Conservation (phyloP, 2,329 filamentous ascomycete species). For the Sporothrix sp. region DNA sequence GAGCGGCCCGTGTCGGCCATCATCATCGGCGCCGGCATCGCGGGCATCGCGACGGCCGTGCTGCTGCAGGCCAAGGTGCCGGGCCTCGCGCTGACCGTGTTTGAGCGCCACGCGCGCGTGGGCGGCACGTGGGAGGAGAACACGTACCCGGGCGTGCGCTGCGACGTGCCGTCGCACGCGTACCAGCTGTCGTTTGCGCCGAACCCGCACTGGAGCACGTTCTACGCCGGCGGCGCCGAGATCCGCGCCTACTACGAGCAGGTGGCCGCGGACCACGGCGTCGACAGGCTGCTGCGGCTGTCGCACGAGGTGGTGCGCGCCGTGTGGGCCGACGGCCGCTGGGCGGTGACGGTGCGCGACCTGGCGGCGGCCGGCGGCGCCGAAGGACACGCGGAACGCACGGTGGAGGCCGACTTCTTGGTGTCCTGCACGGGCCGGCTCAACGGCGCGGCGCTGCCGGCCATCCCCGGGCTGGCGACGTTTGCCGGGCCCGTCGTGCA, state of each 20-base stretch:
- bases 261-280: background rate
- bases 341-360: background rate
- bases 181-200: slow-evolving; percentile 18
- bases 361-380: no score
- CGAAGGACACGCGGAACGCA: background rate
- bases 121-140: slow-evolving; percentile 28
- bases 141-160: slow-evolving; percentile 35
- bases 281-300: slow-evolving; percentile 4
- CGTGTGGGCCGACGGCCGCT: background rate
- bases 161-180: slow-evolving; percentile 18
- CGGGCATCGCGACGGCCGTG: slow-evolving; percentile 29
- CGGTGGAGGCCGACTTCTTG: background rate
- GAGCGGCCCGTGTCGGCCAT: slow-evolving; percentile 4
- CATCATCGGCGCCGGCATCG: slow-evolving; percentile 39
- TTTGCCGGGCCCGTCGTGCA: slow-evolving; percentile 1
- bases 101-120: slow-evolving; percentile 3
- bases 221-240: slow-evolving; percentile 16
- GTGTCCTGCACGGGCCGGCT: slow-evolving; percentile 2
- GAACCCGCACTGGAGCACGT: slow-evolving; percentile 16
- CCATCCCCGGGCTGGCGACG: background rate
- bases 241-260: slow-evolving; percentile 17
- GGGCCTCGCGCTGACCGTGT: slow-evolving; percentile 10
- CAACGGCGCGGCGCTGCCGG: background rate
- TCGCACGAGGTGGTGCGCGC: background rate
- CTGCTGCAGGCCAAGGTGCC: slow-evolving; percentile 17